Evolutionary conservation across 2,329 filamentous ascomycete species (phyloP), one percentile per base, ranked within the genome.

Genomic region (Cytospora schulzeri): DNA sequence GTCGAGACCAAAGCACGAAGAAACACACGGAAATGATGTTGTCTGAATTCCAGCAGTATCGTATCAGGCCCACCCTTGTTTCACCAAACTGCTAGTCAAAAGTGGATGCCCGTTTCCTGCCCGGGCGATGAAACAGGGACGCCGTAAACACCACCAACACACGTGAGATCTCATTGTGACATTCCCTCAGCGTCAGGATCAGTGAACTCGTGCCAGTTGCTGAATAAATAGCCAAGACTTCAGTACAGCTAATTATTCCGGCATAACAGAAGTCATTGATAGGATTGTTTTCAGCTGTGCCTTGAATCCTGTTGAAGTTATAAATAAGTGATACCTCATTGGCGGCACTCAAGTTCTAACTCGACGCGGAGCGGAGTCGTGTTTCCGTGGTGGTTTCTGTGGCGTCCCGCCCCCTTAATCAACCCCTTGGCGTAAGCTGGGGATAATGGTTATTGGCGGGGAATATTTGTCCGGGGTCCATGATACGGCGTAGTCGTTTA

Each of bases 381-480:
- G 14, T 29, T 51, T 35, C 60, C 53, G 48, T 48, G 29, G 41
- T 26, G 41, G 15, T 19, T 45, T 11, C 33, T 15, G 4, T n/a
- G 38, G 17, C 19, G 38, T 2, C 15, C 38, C 6, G 38, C 38
- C 38, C 38, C 60, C 60, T 62, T 62, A 52, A 62, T 62, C 31
- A 41, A 24, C 22, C 19, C n/a, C 15, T 29, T 31, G 35, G 56
- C 56, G 31, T 48, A 19, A 22, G 33, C 33, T 35, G 12, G 33
- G 19, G 15, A 24, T 53, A 26, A 51, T 19, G 19, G 2, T 17
- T 19, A 57, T 35, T 56, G 41, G 19, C 50, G 50, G 58, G 26
- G 26, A 45, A 11, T 2, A 45, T 31, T 50, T 28, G 9, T 19
- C 51, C 59, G 52, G 33, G 22, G 14, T 17, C 5, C 11, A 15